Conservation (phyloP, 83 land plant genomes). For the Picea abies region DNA sequence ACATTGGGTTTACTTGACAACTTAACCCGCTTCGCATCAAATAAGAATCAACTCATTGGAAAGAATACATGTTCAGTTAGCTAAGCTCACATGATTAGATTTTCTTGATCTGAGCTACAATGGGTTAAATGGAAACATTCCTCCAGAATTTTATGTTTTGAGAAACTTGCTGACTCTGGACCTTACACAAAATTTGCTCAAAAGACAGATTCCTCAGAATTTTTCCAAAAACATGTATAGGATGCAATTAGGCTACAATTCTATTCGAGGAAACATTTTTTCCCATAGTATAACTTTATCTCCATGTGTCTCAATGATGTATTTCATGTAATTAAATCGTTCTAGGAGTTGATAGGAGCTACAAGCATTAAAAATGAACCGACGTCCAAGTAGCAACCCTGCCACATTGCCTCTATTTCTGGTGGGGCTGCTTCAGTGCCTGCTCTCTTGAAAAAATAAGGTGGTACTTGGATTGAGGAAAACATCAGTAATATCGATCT, state of each 20-base stretch:
- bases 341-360: no score
- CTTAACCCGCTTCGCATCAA: neutral
- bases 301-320: no score
- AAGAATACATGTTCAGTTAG: neutral
- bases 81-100: neutral
- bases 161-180: neutral
- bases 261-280: constrained; percentile 47
- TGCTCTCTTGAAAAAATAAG: no score
- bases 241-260: constrained; percentile 47
- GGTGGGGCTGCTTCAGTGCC: no score
- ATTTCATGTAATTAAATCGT: no score
- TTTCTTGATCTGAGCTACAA: constrained; percentile 3
- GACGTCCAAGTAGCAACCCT: no score
- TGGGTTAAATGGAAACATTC: constrained; percentile 1
- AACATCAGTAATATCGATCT: no score
- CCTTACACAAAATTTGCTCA: neutral
- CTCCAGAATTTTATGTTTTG: neutral
- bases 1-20: no score
- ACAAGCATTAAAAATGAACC: no score
- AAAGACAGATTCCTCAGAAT: neutral
- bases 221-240: constrained; percentile 8
- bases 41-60: neutral
- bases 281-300: no score
- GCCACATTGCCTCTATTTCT: no score
- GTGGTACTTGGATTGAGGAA: no score